Conservation (phyloP, 345 rosid genomes). For the Ricinus communis region DNA sequence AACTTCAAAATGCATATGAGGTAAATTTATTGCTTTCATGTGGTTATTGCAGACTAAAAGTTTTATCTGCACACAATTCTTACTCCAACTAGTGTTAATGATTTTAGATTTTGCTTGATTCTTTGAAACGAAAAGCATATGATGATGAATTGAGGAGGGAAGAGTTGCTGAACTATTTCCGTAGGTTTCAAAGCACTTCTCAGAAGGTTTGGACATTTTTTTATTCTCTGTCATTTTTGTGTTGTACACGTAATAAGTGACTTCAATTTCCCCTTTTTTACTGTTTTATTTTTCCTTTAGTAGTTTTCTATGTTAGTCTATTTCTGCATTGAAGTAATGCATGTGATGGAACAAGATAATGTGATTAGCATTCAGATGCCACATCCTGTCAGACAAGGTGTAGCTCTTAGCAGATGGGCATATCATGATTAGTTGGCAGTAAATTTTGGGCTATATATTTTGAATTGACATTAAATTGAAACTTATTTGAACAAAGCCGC, state of each 20-base stretch:
- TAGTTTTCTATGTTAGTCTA: not conserved
- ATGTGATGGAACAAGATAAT: not conserved
- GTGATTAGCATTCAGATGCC: not conserved
- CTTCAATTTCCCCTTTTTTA: not conserved
- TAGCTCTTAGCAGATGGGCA: not conserved
- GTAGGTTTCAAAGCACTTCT: conserved; percentile 72
- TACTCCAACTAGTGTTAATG: not conserved
- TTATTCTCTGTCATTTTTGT: not conserved
- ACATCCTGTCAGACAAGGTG: not conserved
- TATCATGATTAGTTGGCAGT: not conserved
- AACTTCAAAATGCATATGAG: conserved; percentile 98
- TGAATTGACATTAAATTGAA: not conserved
- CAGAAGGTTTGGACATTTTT: conserved; percentile 54
- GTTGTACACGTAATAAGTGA: not conserved
- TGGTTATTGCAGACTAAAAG: conserved; percentile 10
- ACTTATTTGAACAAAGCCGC: not conserved
- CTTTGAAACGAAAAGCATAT: conserved; percentile 77
- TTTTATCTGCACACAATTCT: not conserved
- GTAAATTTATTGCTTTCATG: conserved; percentile 36
- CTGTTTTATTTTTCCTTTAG: not conserved
- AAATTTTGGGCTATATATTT: not conserved
- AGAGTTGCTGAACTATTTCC: conserved; percentile 76
- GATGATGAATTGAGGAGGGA: conserved; percentile 92
- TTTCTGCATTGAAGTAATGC: not conserved
- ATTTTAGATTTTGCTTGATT: conserved; percentile 77